phyloP scores from a whole-genome alignment of 2,329 filamentous ascomycete genomes.

The Penicillium sp. region DNA sequence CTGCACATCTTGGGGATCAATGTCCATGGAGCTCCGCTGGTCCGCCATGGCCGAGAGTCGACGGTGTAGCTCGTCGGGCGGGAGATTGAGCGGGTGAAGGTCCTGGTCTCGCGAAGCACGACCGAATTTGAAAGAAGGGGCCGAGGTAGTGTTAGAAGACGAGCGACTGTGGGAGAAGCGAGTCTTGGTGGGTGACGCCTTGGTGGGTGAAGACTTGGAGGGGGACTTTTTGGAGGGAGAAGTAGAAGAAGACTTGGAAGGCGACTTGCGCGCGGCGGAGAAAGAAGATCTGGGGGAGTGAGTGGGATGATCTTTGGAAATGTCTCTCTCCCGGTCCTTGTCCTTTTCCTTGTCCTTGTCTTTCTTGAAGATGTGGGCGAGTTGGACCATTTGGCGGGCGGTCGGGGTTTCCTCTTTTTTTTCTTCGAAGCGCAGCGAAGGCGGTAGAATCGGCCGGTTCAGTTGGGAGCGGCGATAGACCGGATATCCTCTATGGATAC shows the following conservation, averaged over 20 bases:
- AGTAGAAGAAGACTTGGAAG: conserved; percentile 16
- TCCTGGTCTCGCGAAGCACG: conserved; percentile 55
- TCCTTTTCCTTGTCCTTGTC: conserved; percentile 31
- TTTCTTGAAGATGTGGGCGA: conserved; percentile 34
- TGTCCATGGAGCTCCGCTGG: conserved; percentile 71
- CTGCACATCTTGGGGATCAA: conserved; percentile 65
- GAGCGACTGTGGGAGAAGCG: conserved; percentile 36
- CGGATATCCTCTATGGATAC: no score
- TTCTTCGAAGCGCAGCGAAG: conserved; percentile 43
- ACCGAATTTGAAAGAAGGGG: conserved; percentile 40
- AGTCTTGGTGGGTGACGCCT: conserved; percentile 26
- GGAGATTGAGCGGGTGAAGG: conserved; percentile 86
- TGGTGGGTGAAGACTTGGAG: conserved; percentile 20
- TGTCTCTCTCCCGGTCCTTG: background rate
- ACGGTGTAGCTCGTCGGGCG: conserved; percentile 83
- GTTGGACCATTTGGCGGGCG: conserved; percentile 32
- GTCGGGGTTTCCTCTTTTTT: conserved; percentile 16
- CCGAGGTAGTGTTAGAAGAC: conserved; percentile 32
- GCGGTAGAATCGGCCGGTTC: conserved; percentile 49
- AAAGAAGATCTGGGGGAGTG: conserved; percentile 34
- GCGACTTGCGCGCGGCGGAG: conserved; percentile 40
- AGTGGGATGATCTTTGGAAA: conserved; percentile 31
- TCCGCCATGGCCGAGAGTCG: conserved; percentile 62
- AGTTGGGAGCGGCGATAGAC: no score
- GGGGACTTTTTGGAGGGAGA: conserved; percentile 25